Evolutionary conservation across 2,329 filamentous ascomycete species (phyloP).

Genomic region (Fusarium nanum): DNA sequence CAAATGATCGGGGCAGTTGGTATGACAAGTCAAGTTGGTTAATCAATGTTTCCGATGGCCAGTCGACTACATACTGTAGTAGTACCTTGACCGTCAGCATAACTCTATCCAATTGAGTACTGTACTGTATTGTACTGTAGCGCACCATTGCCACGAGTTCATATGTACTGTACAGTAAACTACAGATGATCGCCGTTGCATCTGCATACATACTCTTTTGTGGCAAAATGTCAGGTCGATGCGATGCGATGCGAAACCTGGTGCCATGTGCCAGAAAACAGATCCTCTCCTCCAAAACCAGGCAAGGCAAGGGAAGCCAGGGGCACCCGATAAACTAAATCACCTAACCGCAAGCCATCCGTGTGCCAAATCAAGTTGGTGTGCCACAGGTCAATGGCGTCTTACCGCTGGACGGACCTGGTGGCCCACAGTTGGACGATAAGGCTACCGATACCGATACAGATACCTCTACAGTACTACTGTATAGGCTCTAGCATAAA

Average conservation of each 20-base stretch:
- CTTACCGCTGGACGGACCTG: slow-evolving; percentile 26
- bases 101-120: neutral
- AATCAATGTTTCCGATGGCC: slow-evolving; percentile 36
- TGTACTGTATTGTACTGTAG: no score
- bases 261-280: slow-evolving; percentile 40
- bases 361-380: slow-evolving; percentile 44
- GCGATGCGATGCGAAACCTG: slow-evolving; percentile 28
- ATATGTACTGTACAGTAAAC: neutral
- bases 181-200: neutral
- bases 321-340: slow-evolving; percentile 35
- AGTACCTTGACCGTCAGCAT: slow-evolving; percentile 8
- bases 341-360: slow-evolving; percentile 46
- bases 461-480: no score
- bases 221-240: slow-evolving; percentile 32
- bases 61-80: slow-evolving; percentile 3
- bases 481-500: slow-evolving; percentile 31
- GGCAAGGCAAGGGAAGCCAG: slow-evolving; percentile 20
- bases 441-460: slow-evolving; percentile 17
- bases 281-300: slow-evolving; percentile 35
- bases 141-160: neutral
- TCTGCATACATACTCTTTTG: slow-evolving; percentile 16
- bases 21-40: slow-evolving; percentile 21
- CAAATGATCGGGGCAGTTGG: neutral
- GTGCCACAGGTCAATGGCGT: slow-evolving; percentile 34
- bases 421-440: slow-evolving; percentile 28